Percentiles rank a stretch among this genome's conserved stretches.
phyloP scores from a whole-genome alignment of 2,329 filamentous ascomycete species.

The Sporothrix luriei region DNA sequence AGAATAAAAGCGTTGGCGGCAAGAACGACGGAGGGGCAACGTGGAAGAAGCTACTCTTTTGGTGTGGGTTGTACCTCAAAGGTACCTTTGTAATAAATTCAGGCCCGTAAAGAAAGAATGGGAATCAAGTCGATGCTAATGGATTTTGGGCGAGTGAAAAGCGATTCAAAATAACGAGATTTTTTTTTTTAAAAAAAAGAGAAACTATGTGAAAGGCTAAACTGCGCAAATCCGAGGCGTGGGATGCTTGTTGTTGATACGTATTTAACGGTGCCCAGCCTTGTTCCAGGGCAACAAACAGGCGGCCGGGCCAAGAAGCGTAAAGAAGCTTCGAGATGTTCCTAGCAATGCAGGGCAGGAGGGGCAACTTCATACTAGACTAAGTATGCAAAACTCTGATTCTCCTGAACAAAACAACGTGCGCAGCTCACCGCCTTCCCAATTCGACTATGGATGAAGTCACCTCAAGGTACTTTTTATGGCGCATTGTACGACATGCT shows the following conservation, averaged over 20 bases:
- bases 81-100: constrained; percentile 1
- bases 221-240: not conserved
- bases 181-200: not conserved
- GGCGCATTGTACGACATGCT: not conserved
- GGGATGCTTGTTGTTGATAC: not conserved
- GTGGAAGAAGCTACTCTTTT: constrained; percentile 19
- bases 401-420: not conserved
- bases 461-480: not conserved
- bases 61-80: not conserved
- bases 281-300: constrained; percentile 18
- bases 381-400: constrained; percentile 11
- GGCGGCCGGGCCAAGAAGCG: constrained; percentile 20
- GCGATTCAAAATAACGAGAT: not conserved
- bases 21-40: constrained; percentile 27
- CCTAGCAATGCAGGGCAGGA: constrained; percentile 27
- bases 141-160: not conserved
- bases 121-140: not conserved
- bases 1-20: constrained; percentile 26
- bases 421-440: constrained; percentile 32
- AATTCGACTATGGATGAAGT: not conserved
- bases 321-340: constrained; percentile 33
- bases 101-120: not conserved
- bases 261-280: constrained; percentile 13
- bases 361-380: constrained; percentile 20
- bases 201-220: not conserved